These are phyloP conservation scores for Fusarium pininemorale DNA, from an alignment of 2,329 filamentous ascomycete genomes.

Conservation along the genomic window DNA sequence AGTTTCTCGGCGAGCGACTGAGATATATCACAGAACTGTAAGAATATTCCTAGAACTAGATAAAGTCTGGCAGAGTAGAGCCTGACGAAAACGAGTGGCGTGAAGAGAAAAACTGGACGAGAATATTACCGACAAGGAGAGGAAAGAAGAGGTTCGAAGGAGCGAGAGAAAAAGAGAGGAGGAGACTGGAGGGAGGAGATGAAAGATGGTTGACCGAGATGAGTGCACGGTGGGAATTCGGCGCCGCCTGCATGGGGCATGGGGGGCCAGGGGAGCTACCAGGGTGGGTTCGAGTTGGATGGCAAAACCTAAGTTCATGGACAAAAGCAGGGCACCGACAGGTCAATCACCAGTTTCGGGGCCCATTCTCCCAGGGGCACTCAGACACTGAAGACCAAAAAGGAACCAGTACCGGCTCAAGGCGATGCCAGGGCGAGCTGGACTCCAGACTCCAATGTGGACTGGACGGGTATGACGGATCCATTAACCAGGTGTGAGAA, in stretches of 20 bases:
- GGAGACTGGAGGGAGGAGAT: constrained; percentile 38
- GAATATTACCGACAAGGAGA: constrained; percentile 42
- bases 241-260: constrained; percentile 29
- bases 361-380: constrained; percentile 29
- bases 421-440: constrained; percentile 22
- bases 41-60: constrained; percentile 39
- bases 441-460: not conserved
- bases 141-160: constrained; percentile 39
- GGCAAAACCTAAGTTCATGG: constrained; percentile 5
- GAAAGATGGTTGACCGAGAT: constrained; percentile 41
- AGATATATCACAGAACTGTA: constrained; percentile 21
- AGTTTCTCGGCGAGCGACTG: constrained; percentile 39
- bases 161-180: constrained; percentile 37
- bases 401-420: constrained; percentile 26
- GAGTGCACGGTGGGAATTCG: constrained; percentile 41
- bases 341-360: constrained; percentile 24
- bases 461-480: constrained; percentile 20
- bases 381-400: constrained; percentile 27
- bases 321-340: constrained; percentile 35
- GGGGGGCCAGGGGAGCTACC: not conserved
- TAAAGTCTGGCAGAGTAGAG: constrained; percentile 39
- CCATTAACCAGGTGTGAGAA: constrained; percentile 24
- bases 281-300: constrained; percentile 26
- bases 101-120: constrained; percentile 48
- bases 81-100: constrained; percentile 51